phyloP scores from a whole-genome alignment of 495 filamentous ascomycete species.

The Darksidea phi region DNA sequence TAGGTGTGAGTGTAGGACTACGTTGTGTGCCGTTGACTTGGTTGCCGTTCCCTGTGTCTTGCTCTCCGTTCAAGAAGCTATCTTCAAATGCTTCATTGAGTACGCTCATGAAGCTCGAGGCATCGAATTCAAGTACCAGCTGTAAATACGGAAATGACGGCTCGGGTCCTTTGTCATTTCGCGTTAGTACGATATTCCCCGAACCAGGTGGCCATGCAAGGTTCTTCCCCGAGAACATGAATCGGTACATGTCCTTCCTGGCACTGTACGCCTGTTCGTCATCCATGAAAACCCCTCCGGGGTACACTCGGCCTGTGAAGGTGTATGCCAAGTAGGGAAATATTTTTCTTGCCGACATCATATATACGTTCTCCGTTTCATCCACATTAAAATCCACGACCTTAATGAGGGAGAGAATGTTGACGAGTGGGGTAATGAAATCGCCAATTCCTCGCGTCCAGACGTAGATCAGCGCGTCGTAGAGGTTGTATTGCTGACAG shows the following conservation, averaged over 20 bases:
- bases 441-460: conserved; percentile 90
- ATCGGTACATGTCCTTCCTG: conserved; percentile 86
- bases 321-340: conserved; percentile 93
- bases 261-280: conserved; percentile 68
- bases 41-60: conserved; percentile 52
- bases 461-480: conserved; percentile 94
- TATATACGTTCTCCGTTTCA: conserved; percentile 45
- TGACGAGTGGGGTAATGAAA: conserved; percentile 85
- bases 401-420: conserved; percentile 72
- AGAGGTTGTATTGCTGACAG: conserved; percentile 86
- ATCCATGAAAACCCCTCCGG: conserved; percentile 71
- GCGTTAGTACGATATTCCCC: conserved; percentile 54
- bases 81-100: conserved; percentile 98
- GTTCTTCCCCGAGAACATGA: conserved; percentile 80
- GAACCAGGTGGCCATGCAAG: conserved; percentile 62
- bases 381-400: conserved; percentile 53
- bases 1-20: conserved; percentile 58
- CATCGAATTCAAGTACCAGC: conserved; percentile 80
- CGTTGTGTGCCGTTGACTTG: conserved; percentile 33
- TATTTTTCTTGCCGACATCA: conserved; percentile 76
- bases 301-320: conserved; percentile 88
- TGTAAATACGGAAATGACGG: conserved; percentile 80
- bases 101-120: conserved; percentile 88
- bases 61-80: conserved; percentile 78
- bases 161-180: conserved; percentile 50